A percentile compares a stretch with the other conserved stretches of the same genome.
Evolutionary conservation across 2,329 filamentous ascomycete species (phyloP).

Genomic region (Taxawa tesnikishii): DNA sequence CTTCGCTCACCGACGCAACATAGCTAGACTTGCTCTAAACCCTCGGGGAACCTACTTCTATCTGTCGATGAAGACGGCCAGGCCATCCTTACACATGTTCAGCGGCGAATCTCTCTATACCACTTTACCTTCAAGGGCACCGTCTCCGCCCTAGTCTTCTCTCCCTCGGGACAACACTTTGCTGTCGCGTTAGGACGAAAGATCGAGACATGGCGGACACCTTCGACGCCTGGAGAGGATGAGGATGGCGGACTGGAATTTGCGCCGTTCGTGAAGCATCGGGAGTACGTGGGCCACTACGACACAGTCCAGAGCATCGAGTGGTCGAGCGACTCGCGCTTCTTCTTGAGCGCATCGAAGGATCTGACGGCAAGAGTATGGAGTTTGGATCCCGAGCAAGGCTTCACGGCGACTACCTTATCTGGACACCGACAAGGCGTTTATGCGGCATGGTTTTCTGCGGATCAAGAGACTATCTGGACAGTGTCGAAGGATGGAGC

Average conservation of each 20-base stretch:
- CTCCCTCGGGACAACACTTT: conserved; percentile 82
- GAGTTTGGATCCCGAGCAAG: conserved; percentile 78
- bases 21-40: conserved; percentile 74
- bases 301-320: conserved; percentile 76
- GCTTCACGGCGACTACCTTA: conserved; percentile 79
- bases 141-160: conserved; percentile 76
- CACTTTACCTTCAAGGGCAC: conserved; percentile 88
- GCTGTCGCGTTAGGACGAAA: conserved; percentile 77
- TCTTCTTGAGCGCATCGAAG: conserved; percentile 85
- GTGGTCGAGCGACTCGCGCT: conserved; percentile 93
- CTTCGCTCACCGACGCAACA: conserved; percentile 90
- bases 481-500: conserved; percentile 97
- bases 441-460: conserved; percentile 91
- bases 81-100: conserved; percentile 84
- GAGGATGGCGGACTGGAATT: conserved; percentile 79
- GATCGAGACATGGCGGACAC: conserved; percentile 93
- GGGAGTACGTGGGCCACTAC: conserved; percentile 78
- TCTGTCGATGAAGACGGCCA: conserved; percentile 90
- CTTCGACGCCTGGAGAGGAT: conserved; percentile 64
- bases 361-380: conserved; percentile 90
- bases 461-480: conserved; percentile 89
- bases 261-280: conserved; percentile 82
- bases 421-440: conserved; percentile 85
- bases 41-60: conserved; percentile 86
- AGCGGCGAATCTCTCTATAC: conserved; percentile 74